These are phyloP conservation scores for Termitomyces sp. DNA, from an alignment of 768 basidiomycete species.

Conservation along the genomic window DNA sequence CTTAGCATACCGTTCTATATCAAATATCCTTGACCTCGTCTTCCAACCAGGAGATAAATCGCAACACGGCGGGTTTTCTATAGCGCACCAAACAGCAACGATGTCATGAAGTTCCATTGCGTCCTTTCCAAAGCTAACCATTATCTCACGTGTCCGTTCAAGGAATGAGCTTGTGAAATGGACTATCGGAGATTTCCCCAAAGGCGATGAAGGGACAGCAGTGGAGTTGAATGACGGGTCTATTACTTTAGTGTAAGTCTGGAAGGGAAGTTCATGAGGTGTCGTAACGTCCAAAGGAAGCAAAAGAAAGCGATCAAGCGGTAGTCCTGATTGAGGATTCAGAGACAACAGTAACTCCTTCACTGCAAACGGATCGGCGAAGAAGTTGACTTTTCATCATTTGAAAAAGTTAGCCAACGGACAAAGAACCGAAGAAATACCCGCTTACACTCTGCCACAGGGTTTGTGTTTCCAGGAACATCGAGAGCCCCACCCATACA, in stretches of 20 bases:
- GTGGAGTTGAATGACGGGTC: slow-evolving; percentile 57
- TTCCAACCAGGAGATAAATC: slow-evolving; percentile 50
- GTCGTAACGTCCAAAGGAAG: slow-evolving; percentile 83
- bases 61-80: slow-evolving; percentile 54
- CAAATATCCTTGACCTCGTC: slow-evolving; percentile 45
- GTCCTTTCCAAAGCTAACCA: slow-evolving; percentile 77
- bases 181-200: slow-evolving; percentile 50
- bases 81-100: slow-evolving; percentile 83
- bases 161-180: slow-evolving; percentile 82
- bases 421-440: background rate
- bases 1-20: slow-evolving; percentile 56
- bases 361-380: slow-evolving; percentile 84
- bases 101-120: slow-evolving; percentile 90
- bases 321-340: slow-evolving; percentile 37
- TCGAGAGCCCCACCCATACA: slow-evolving; percentile 95
- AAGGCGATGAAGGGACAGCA: slow-evolving; percentile 36
- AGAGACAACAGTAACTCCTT: slow-evolving; percentile 52
- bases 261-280: slow-evolving; percentile 72
- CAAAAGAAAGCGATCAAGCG: slow-evolving; percentile 61
- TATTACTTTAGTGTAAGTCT: slow-evolving; percentile 48
- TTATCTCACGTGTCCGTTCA: slow-evolving; percentile 67
- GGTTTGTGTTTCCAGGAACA: slow-evolving; percentile 81
- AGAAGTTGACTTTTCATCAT: slow-evolving; percentile 62
- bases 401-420: slow-evolving; percentile 3
- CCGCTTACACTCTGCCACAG: slow-evolving; percentile 76